These are phyloP conservation scores for Coleophoma eucalyptorum DNA, from an alignment of 2,329 filamentous ascomycete genomes.

Conservation along the genomic window DNA sequence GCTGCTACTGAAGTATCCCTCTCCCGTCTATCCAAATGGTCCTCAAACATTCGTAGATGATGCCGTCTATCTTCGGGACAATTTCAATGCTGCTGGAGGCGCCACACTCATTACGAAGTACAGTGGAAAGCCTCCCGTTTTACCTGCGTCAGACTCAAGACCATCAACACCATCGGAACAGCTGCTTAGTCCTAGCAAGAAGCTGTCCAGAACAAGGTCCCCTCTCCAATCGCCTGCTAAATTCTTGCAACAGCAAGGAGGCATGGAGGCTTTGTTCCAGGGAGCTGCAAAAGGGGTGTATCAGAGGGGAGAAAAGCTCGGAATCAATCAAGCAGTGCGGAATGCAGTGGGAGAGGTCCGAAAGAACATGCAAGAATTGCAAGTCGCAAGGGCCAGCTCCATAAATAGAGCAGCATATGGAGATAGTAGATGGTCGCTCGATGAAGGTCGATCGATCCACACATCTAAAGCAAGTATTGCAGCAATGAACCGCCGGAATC, in stretches of 20 bases:
- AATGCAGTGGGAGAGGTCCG: constrained; percentile 77
- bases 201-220: constrained; percentile 18
- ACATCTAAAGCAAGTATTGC: constrained; percentile 35
- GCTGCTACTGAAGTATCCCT: constrained; percentile 78
- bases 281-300: constrained; percentile 73
- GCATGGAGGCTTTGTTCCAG: constrained; percentile 69
- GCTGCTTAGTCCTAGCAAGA: constrained; percentile 16
- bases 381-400: constrained; percentile 46
- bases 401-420: constrained; percentile 19
- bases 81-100: constrained; percentile 60
- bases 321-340: constrained; percentile 77
- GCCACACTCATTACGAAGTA: constrained; percentile 68
- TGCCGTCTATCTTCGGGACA: constrained; percentile 68
- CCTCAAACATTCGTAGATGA: constrained; percentile 83
- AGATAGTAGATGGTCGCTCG: constrained; percentile 23
- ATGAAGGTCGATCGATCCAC: constrained; percentile 20
- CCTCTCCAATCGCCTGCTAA: constrained; percentile 26
- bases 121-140: constrained; percentile 49
- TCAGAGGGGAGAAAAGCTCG: constrained; percentile 70
- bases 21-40: constrained; percentile 55
- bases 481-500: constrained; percentile 61
- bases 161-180: constrained; percentile 23
- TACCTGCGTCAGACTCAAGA: constrained; percentile 16
- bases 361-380: constrained; percentile 68
- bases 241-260: constrained; percentile 44